A percentile compares a stretch with the other conserved stretches of the same genome.
These are phyloP conservation scores for Claviceps sorghi DNA, from an alignment of 2,329 filamentous ascomycete genomes.

Conservation along the genomic window DNA sequence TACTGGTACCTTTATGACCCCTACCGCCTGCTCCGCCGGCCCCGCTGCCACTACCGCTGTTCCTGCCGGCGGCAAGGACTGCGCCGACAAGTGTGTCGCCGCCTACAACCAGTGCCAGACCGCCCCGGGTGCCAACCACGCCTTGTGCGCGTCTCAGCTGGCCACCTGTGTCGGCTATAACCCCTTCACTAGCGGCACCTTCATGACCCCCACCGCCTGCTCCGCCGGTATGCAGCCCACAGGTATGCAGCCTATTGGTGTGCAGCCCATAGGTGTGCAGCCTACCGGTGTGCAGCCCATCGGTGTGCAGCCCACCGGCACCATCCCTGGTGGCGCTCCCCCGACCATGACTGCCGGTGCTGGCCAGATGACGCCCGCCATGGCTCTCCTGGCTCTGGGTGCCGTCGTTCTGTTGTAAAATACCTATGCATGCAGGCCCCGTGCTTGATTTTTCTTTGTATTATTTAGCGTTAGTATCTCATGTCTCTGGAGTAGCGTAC, in stretches of 20 bases:
- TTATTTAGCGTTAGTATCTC: too few relatives aligned
- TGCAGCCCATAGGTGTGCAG: too few relatives aligned
- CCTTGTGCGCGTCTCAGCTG: conserved; percentile 12
- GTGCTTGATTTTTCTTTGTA: too few relatives aligned
- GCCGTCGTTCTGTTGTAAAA: conserved; percentile 19
- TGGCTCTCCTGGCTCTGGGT: conserved; percentile 13
- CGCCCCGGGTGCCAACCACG: conserved; percentile 11
- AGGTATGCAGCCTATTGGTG: too few relatives aligned
- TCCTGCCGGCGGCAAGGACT: conserved; percentile 10
- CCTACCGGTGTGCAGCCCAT: too few relatives aligned
- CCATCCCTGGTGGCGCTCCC: conserved; percentile 1
- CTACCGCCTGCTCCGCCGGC: conserved; percentile 8
- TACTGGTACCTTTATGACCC: conserved; percentile 5
- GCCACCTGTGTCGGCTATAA: conserved; percentile 13
- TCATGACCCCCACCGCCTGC: conserved; percentile 10
- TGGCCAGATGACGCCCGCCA: conserved; percentile 10
- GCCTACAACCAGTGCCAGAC: conserved; percentile 10
- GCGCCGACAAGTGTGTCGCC: conserved; percentile 9
- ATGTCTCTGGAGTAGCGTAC: too few relatives aligned
- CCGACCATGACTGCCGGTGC: too few relatives aligned
- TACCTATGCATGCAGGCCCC: conserved; percentile 16
- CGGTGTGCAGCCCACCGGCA: neutral
- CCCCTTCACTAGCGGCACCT: conserved; percentile 8
- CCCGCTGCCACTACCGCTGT: neutral
- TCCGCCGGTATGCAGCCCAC: neutral